Evolutionary conservation across 1,284 basidiomycete species (phyloP).

Genomic region (Leccinum fallax): DNA sequence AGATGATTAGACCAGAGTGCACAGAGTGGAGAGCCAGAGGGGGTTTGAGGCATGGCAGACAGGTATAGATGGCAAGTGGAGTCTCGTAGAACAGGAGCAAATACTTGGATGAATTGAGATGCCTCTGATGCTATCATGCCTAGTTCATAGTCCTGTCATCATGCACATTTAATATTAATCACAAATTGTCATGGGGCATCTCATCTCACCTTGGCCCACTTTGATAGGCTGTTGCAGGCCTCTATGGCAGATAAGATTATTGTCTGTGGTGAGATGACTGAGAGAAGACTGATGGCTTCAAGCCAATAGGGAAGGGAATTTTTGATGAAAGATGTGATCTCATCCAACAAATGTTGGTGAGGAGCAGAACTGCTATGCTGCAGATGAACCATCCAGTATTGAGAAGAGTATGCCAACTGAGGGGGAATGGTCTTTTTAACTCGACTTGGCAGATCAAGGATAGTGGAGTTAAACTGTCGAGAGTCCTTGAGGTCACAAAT

Average conservation of each 20-base stretch:
- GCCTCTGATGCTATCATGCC: not conserved
- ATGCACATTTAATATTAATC: not conserved
- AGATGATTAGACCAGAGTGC: not conserved
- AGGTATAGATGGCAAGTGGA: not conserved
- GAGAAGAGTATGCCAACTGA: not conserved
- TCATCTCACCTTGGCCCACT: not conserved
- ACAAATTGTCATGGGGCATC: not conserved
- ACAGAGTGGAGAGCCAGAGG: not conserved
- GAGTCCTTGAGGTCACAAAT: not conserved
- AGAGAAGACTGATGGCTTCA: not conserved
- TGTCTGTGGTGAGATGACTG: not conserved
- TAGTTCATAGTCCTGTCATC: not conserved
- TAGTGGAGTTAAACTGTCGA: not conserved
- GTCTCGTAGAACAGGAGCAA: not conserved
- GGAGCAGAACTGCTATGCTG: not conserved
- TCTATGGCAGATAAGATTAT: not conserved
- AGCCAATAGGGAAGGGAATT: not conserved
- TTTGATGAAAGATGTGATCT: not conserved
- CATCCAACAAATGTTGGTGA: not conserved
- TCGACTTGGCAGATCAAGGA: not conserved
- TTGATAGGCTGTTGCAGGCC: not conserved
- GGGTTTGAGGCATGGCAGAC: not conserved
- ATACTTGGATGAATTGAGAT: not conserved
- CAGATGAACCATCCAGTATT: not conserved
- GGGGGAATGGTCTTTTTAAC: not conserved